Base-by-base conservation (phyloP, 176 grass and related monocot genomes). In the Poa pratensis region DNA sequence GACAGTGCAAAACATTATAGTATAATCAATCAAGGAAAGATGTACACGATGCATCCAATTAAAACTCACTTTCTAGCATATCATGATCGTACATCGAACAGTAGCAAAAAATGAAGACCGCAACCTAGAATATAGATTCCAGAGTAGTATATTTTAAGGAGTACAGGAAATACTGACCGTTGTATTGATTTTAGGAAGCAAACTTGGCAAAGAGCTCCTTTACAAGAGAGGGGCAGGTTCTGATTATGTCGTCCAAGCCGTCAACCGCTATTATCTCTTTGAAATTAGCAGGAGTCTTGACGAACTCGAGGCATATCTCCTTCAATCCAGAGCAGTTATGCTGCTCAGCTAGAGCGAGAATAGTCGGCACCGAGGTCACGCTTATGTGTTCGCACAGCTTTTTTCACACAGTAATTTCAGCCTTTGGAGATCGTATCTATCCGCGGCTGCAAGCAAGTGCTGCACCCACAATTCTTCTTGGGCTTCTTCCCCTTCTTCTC, bases 371-470 rank as follows among this genome's bases (percentile, higher is more conserved):
- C 20, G 68, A 7, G 20, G 37, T 70, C n/a, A 46, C 12, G 12
- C 14, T 20, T 23, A 72, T 16, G 69, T 46, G 37, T 42, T 42
- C 13, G 5, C 39, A 72, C 5, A 45, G 23, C n/a, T 46, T 72
- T 22, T 4, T 72, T 72, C 69, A 72, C 69, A 72, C 23, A 72
- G 40, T 42, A 9, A 3, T 43, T 72, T 72, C 40, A 72, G 39
- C 69, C 40, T 71, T 71, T 71, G 20, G 5, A 71, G 68, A 71
- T 71, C 5, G 37, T 72, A 72, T 72, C 40, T 72, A 26, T 73
- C 42, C 3, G 69, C 40, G 11, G 42, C 69, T 48, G 22, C 69
- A 26, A 73, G 42, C 69, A 73, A 73, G 13, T 73, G 69, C 2
- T 73, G 69, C 42, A 73, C n/a, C 69, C 69, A 73, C 69, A 26